phyloP scores from a whole-genome alignment of 2,329 filamentous ascomycete genomes.

The Ophiostoma perfectum region DNA sequence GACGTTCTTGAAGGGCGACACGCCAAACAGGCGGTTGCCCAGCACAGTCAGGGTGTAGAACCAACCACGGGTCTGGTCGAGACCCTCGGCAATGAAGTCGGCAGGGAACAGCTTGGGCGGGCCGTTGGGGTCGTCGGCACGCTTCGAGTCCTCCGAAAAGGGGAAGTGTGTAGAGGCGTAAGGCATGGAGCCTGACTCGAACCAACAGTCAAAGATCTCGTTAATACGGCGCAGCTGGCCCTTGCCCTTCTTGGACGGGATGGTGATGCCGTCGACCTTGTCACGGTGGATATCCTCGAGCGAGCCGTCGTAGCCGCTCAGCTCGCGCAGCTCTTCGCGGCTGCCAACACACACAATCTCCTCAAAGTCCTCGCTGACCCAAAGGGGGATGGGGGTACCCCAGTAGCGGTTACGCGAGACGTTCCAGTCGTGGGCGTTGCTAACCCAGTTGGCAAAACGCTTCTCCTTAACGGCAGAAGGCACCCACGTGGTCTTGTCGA shows the following conservation, averaged over 20 bases:
- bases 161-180: constrained; percentile 53
- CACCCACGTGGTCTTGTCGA: constrained; percentile 87
- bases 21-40: constrained; percentile 64
- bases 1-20: constrained; percentile 70
- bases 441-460: constrained; percentile 86
- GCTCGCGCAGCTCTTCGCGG: constrained; percentile 71
- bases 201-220: constrained; percentile 57
- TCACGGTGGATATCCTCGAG: constrained; percentile 85
- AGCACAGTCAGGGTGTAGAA: constrained; percentile 91
- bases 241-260: constrained; percentile 75
- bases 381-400: constrained; percentile 58
- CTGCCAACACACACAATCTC: constrained; percentile 85
- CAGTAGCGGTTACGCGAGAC: constrained; percentile 91
- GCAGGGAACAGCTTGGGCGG: constrained; percentile 38
- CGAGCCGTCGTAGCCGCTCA: constrained; percentile 81
- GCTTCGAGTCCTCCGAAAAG: constrained; percentile 73
- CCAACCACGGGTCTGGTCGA: constrained; percentile 90
- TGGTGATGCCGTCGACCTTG: constrained; percentile 89
- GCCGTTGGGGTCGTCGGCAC: constrained; percentile 62
- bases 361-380: constrained; percentile 84
- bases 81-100: constrained; percentile 46
- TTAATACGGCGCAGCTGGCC: constrained; percentile 57
- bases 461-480: constrained; percentile 86
- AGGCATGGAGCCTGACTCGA: constrained; percentile 49
- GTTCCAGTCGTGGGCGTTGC: constrained; percentile 90